Evolutionary conservation across 345 rosid genomes (phyloP).

Genomic region (Rhodamnia argentea): DNA sequence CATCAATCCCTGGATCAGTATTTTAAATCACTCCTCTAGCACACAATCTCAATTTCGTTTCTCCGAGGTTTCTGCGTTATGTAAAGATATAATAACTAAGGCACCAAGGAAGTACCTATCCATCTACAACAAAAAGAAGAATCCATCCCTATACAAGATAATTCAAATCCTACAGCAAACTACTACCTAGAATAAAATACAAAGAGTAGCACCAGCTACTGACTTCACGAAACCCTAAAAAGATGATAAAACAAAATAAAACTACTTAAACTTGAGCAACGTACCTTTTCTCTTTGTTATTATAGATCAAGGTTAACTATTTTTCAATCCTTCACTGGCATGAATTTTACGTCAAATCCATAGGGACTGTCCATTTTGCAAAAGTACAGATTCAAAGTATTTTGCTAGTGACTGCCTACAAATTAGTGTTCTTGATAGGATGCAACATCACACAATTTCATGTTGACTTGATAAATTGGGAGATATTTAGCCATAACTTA

Average conservation of each 20-base stretch:
- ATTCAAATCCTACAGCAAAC: not conserved
- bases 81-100: not conserved
- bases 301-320: not conserved
- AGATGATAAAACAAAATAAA: not conserved
- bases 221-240: not conserved
- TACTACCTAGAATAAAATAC: not conserved
- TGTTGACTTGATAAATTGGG: not conserved
- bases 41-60: not conserved
- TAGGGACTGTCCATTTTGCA: not conserved
- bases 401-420: not conserved
- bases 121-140: not conserved
- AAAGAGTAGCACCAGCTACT: not conserved
- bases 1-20: not conserved
- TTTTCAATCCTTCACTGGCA: not conserved
- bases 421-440: not conserved
- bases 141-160: not conserved
- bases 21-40: not conserved
- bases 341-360: not conserved
- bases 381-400: not conserved
- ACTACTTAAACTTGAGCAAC: not conserved
- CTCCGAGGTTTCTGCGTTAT: not conserved
- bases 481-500: not conserved
- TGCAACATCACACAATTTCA: not conserved
- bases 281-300: not conserved
- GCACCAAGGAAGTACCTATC: not conserved